Evolutionary conservation across 805 yeast species (phyloP), one percentile per base, ranked within the genome.

Genomic region (Metschnikowia corniflorae): DNA sequence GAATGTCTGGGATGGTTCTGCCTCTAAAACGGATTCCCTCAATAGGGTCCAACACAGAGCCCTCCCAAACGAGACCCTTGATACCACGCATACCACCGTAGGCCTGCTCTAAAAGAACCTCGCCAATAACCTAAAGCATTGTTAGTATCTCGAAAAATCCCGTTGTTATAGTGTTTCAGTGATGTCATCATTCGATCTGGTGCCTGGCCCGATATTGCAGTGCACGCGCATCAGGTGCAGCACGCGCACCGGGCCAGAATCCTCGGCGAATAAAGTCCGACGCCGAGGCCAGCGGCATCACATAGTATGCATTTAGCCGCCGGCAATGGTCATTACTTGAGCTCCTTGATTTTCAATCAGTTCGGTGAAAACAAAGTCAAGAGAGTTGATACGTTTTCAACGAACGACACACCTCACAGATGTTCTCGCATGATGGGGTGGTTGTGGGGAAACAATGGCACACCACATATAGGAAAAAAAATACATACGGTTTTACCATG

Each of bases 11-110:
- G 49, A 83, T 84, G 41, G 89, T 79, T 58, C 71, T 69, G 40
- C 88, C 88, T 63, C 84, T 85, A 72, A 84, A 84, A 39, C 81
- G 76, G 56, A 84, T 84, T 24, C 93, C 93, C 54, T 76, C 78
- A 36, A 77, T 69, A 36, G 91, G 81, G 58, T 84, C 91, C 49
- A 84, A 76, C 29, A 76, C 78, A 10, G 89, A 81, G 37, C 87
- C 80, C 55, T 83, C 88, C 93, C 93, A 84, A 39, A 82, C 78
- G 57, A 84, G 69, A 35, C 83, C 76, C 57, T 75, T 75, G 58
- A 79, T 73, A 35, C 89, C 89, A 57, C 91, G 73, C 91, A 84
- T 84, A 44, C 93, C 91, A 49, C 89, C 89, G 54, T 68, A 68
- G 12, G 57, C 53, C 50, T 26, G 54, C 40, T 26, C 63, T 65